phyloP scores from a whole-genome alignment of 2,329 filamentous ascomycete species.

The Mariannaea elegans region DNA sequence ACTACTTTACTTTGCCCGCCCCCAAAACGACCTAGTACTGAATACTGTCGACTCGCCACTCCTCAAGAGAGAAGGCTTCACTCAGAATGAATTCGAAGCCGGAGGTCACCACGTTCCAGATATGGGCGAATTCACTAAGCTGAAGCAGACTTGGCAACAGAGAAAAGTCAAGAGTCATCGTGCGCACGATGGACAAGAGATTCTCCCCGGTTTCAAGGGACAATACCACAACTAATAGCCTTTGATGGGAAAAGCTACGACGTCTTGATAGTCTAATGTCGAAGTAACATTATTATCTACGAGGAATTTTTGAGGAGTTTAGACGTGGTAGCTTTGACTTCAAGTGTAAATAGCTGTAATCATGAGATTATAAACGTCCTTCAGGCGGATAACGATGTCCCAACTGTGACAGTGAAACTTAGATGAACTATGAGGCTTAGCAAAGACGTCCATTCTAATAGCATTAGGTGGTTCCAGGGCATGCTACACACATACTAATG shows the following conservation, averaged over 20 bases:
- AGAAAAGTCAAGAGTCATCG: constrained; percentile 38
- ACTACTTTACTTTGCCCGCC: constrained; percentile 60
- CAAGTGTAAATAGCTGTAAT: no score
- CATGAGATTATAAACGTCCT: no score
- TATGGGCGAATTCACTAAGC: constrained; percentile 49
- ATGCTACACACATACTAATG: no score
- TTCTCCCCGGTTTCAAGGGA: constrained; percentile 47
- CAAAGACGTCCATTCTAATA: no score
- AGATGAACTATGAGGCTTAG: no score
- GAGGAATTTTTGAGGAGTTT: no score
- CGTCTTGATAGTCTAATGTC: no score
- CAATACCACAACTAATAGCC: constrained; percentile 21
- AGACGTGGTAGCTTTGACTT: no score
- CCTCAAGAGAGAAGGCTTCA: constrained; percentile 45
- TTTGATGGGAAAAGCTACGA: not conserved
- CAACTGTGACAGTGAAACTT: no score
- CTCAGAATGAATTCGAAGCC: constrained; percentile 49
- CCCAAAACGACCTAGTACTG: constrained; percentile 49
- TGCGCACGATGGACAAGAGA: constrained; percentile 43
- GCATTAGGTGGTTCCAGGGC: no score
- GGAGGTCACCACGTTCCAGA: constrained; percentile 44
- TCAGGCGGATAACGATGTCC: no score
- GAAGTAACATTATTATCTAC: no score
- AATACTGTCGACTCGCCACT: constrained; percentile 50
- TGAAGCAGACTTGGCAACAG: constrained; percentile 52